phyloP scores from a whole-genome alignment of 768 basidiomycete species.

The Amanita fuliginea region DNA sequence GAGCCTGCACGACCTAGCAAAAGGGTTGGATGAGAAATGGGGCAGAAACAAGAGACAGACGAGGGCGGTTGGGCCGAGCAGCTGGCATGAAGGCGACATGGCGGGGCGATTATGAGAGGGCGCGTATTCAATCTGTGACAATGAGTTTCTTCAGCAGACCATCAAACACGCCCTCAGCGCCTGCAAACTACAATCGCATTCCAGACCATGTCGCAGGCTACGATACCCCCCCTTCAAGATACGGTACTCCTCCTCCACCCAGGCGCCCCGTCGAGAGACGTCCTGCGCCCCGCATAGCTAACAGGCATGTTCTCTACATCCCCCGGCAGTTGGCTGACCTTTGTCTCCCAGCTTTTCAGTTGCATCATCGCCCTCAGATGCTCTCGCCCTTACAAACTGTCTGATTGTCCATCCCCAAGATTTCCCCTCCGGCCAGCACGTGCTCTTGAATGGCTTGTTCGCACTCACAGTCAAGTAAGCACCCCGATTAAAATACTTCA shows the following conservation, averaged over 20 bases:
- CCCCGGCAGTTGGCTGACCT: neutral
- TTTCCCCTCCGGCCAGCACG: slow-evolving; percentile 63
- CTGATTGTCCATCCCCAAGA: slow-evolving; percentile 72
- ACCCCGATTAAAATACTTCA: neutral
- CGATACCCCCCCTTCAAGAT: neutral
- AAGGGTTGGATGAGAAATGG: slow-evolving; percentile 37
- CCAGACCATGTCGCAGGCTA: slow-evolving; percentile 14
- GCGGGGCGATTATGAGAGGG: too few relatives aligned
- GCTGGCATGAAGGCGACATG: slow-evolving; percentile 31
- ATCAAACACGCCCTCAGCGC: slow-evolving; percentile 23
- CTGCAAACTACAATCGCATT: slow-evolving; percentile 29
- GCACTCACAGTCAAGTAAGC: slow-evolving; percentile 66
- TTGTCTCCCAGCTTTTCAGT: slow-evolving; percentile 37
- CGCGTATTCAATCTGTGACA: too few relatives aligned
- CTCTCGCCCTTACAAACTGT: slow-evolving; percentile 72
- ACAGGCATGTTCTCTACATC: slow-evolving; percentile 13
- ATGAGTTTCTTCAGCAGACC: slow-evolving; percentile 37
- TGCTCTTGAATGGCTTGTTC: slow-evolving; percentile 61
- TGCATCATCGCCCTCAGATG: slow-evolving; percentile 48
- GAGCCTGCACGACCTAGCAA: slow-evolving; percentile 67
- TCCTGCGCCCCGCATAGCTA: slow-evolving; percentile 10
- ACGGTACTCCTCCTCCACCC: slow-evolving; percentile 26
- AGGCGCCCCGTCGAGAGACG: slow-evolving; percentile 22
- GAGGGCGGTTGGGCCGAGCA: slow-evolving; percentile 41
- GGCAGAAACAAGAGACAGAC: slow-evolving; percentile 24